Conservation (phyloP, 371 early-diverging fungal genomes). For the Mortierella sp. region DNA sequence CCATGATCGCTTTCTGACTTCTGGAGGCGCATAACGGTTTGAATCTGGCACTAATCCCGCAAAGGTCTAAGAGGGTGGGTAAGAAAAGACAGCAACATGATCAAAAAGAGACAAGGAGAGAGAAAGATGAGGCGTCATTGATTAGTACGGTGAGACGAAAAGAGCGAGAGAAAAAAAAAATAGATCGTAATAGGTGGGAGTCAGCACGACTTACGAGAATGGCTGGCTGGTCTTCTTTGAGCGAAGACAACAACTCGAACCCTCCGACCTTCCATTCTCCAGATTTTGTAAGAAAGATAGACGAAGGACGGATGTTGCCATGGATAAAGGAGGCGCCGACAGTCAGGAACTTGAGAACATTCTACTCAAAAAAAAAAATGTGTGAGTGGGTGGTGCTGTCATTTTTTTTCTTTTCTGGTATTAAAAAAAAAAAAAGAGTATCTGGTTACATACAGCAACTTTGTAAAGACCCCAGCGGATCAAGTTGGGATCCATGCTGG, state of each 20-base stretch:
- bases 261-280: conserved; percentile 97
- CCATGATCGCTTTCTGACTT: conserved; percentile 77
- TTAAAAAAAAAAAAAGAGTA: neutral
- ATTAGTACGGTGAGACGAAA: neutral
- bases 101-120: neutral
- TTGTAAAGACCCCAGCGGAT: conserved; percentile 91
- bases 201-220: conserved; percentile 59
- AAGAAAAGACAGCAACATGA: neutral
- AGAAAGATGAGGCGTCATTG: neutral
- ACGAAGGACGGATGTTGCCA: conserved; percentile 81
- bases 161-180: neutral
- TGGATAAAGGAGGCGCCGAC: conserved; percentile 89
- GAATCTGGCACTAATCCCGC: conserved; percentile 75
- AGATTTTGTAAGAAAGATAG: conserved; percentile 86
- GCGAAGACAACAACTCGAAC: conserved; percentile 80
- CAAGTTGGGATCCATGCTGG: conserved; percentile 71
- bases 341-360: conserved; percentile 87
- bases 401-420: neutral
- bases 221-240: conserved; percentile 77
- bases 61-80: conserved; percentile 62
- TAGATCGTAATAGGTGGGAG: neutral
- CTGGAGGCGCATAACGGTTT: conserved; percentile 78
- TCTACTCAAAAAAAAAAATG: conserved; percentile 54
- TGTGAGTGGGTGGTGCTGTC: neutral
- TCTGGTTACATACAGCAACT: conserved; percentile 72